Evolutionary conservation across 345 rosid genomes (phyloP).

Genomic region (Boechera divaricarpa): DNA sequence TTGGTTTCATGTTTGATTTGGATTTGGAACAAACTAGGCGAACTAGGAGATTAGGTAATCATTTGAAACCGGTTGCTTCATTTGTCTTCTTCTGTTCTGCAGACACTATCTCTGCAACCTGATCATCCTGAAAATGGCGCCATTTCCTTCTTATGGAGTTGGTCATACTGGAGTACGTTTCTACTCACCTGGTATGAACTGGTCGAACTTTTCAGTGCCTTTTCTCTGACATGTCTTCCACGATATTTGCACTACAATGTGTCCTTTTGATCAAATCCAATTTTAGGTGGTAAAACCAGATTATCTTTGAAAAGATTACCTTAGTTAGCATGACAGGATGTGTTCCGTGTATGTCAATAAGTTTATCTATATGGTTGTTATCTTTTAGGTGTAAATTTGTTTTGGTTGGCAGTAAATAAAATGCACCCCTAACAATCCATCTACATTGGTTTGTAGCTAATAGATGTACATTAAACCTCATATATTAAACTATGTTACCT

Average conservation of each 20-base stretch:
- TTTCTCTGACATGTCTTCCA: not conserved
- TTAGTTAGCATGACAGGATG: not conserved
- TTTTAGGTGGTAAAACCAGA: slow-evolving; percentile 20
- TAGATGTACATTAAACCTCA: slow-evolving; percentile 51
- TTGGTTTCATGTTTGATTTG: slow-evolving; percentile 23
- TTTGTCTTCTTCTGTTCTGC: slow-evolving; percentile 15
- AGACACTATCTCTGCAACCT: slow-evolving; percentile 60
- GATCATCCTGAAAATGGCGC: slow-evolving; percentile 59
- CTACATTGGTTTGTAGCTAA: slow-evolving; percentile 33
- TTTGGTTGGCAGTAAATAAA: not conserved
- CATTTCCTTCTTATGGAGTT: slow-evolving; percentile 93
- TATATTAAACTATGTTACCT: slow-evolving; percentile 56
- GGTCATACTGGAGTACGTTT: slow-evolving; percentile 98
- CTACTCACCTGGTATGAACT: slow-evolving; percentile 90
- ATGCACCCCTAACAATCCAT: not conserved
- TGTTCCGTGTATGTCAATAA: not conserved
- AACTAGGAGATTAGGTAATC: not conserved
- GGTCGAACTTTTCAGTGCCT: not conserved
- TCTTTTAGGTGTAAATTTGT: not conserved
- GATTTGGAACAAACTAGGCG: not conserved
- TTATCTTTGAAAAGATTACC: not conserved
- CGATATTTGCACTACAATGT: not conserved
- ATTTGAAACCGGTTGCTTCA: slow-evolving; percentile 1
- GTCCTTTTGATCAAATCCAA: not conserved
- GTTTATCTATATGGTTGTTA: slow-evolving; percentile 6